phyloP scores from a whole-genome alignment of 1,284 basidiomycete species.

The Apiotrichum gracile region DNA sequence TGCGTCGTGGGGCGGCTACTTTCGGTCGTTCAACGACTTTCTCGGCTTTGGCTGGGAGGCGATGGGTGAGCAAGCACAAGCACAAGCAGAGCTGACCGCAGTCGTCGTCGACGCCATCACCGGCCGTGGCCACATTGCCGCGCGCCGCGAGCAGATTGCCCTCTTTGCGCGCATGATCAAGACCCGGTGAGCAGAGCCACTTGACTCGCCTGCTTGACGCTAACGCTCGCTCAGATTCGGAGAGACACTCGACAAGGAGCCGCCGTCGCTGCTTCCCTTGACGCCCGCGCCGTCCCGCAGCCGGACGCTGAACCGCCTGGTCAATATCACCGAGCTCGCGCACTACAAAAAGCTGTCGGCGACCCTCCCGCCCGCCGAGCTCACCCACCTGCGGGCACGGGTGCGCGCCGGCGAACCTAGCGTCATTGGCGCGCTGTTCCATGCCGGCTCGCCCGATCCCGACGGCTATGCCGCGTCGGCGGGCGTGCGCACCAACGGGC shows the following conservation, averaged over 20 bases:
- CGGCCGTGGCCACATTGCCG: constrained; percentile 70
- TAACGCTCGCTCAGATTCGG: no score
- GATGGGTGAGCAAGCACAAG: constrained; percentile 48
- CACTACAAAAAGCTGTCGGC: constrained; percentile 67
- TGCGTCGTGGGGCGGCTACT: constrained; percentile 72
- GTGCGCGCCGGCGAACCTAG: constrained; percentile 64
- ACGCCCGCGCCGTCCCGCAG: constrained; percentile 50
- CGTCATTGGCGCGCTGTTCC: constrained; percentile 65
- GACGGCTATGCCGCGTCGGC: constrained; percentile 13
- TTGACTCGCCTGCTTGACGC: no score
- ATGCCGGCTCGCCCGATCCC: constrained; percentile 12
- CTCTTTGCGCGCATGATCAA: constrained; percentile 47
- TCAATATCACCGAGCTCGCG: constrained; percentile 62
- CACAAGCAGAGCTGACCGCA: neutral
- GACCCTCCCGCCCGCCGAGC: constrained; percentile 64
- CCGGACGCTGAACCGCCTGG: constrained; percentile 56
- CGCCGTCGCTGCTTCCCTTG: constrained; percentile 35
- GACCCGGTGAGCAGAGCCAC: constrained; percentile 39
- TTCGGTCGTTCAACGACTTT: constrained; percentile 73
- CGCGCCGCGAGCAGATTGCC: constrained; percentile 59
- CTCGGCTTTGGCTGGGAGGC: constrained; percentile 78
- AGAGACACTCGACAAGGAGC: constrained; percentile 40
- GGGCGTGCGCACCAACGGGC: constrained; percentile 51
- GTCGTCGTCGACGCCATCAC: constrained; percentile 68
- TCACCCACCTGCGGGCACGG: constrained; percentile 63